These are phyloP conservation scores for Sugiyamaella paludigena DNA, from an alignment of 1,139 yeast species.

Conservation along the genomic window DNA sequence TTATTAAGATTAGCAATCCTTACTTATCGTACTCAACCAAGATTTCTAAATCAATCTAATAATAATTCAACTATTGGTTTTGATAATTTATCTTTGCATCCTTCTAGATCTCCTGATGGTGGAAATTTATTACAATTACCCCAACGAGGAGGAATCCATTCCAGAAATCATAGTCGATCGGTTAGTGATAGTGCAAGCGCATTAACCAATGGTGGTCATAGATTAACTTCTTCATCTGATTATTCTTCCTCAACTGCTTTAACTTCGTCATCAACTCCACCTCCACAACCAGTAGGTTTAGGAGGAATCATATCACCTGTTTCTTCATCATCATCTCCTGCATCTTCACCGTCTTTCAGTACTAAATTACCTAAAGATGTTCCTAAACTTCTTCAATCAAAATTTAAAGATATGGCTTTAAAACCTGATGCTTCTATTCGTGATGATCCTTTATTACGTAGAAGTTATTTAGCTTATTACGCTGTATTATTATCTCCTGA, in stretches of 20 bases:
- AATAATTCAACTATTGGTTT: too few relatives aligned
- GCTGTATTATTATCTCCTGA: conserved; percentile 59
- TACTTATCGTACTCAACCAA: conserved; percentile 35
- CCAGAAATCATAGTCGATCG: conserved; percentile 9
- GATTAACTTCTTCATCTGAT: neutral
- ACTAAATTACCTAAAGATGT: conserved; percentile 48
- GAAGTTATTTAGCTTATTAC: conserved; percentile 57
- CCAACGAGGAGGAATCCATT: too few relatives aligned
- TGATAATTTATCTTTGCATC: neutral
- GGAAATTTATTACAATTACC: neutral
- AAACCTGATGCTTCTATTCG: conserved; percentile 42
- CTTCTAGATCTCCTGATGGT: conserved; percentile 8
- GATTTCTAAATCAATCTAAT: conserved; percentile 21
- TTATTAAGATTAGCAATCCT: conserved; percentile 36
- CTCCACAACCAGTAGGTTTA: too few relatives aligned
- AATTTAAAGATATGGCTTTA: conserved; percentile 55
- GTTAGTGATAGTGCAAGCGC: conserved; percentile 9
- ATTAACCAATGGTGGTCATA: too few relatives aligned
- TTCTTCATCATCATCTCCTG: neutral
- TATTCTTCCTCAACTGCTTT: neutral
- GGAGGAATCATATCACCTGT: too few relatives aligned
- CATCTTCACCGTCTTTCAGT: conserved; percentile 26
- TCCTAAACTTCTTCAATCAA: conserved; percentile 47
- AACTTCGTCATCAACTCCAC: neutral
- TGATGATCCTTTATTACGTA: conserved; percentile 41